Conservation (phyloP, 352 stramenopile genomes). For the Pythium brachiatum region DNA sequence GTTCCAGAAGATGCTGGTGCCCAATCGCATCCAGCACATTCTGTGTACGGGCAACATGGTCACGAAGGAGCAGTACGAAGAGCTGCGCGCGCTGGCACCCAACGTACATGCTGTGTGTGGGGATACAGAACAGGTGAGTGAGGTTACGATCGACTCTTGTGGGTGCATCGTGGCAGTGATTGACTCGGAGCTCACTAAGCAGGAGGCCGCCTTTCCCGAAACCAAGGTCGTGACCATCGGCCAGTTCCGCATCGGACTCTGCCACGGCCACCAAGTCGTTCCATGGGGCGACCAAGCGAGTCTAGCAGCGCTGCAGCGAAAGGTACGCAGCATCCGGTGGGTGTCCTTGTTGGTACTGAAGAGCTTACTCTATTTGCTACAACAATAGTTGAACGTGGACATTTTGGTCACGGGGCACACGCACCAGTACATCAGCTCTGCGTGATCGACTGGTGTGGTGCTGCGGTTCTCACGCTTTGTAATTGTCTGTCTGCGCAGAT, state of each 20-base stretch:
- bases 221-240: constrained; percentile 95
- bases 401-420: constrained; percentile 96
- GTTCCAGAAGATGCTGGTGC: constrained; percentile 94
- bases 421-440: constrained; percentile 69
- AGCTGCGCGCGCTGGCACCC: constrained; percentile 92
- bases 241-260: constrained; percentile 96
- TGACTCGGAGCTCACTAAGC: background rate
- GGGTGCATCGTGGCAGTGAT: background rate
- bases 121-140: constrained; percentile 92
- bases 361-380: background rate
- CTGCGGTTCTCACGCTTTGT: no score
- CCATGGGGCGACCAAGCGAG: constrained; percentile 88
- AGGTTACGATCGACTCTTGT: no score
- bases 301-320: constrained; percentile 87
- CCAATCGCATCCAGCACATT: constrained; percentile 98
- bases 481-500: constrained; percentile 31
- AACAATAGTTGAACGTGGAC: constrained; percentile 93
- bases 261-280: constrained; percentile 97
- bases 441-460: background rate
- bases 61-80: constrained; percentile 94
- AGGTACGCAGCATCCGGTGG: constrained; percentile 32
- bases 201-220: constrained; percentile 90
- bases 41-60: constrained; percentile 98
- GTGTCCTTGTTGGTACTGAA: no score
- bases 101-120: constrained; percentile 96